Evolutionary conservation across 306 rosid genomes (phyloP), one percentile per base, ranked within the genome.

Genomic region (Rosa chinensis): DNA sequence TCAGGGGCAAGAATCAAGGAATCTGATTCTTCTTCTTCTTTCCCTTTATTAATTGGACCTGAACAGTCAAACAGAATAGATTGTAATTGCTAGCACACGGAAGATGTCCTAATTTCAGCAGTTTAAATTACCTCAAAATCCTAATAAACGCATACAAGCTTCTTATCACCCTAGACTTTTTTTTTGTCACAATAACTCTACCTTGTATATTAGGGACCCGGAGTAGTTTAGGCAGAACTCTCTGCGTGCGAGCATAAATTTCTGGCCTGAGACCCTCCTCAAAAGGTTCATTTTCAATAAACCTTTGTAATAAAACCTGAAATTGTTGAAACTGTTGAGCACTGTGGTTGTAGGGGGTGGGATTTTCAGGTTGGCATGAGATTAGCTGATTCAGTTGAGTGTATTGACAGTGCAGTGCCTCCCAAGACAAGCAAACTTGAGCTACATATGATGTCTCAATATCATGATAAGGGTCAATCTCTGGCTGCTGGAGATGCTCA

Each of bases 341-440:
- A 78, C 96, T 92, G 32, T 87, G 87, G 82, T 87, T 91, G 86
- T 92, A 95, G 84, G 86, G 81, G 43, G 88, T 80, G 59, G 92
- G 84, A 85, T 83, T 87, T 76, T 92, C 97, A 56, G 90, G 92
- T 85, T 92, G 96, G 90, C 95, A 91, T 14, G 86, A 74, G 87
- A 92, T 87, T 86, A 91, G 87, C 76, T 89, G 94, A 85, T 83
- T 87, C 77, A 89, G 84, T 69, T 95, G 98, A 73, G 90, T 91
- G 87, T 87, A 92, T 78, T 92, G 99, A 80, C 99, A 95, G 67
- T 95, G 99, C 80, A 95, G 96, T 32, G 97, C 97, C 82, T 95
- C 99, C 99, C 99, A 95, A 62, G 98, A 87, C 90, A 92, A 89
- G 87, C 96, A 88, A 35, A 91, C 80, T 83, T 95, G 99, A 84